phyloP scores from a whole-genome alignment of 345 rosid species.

The Turritis glabra region DNA sequence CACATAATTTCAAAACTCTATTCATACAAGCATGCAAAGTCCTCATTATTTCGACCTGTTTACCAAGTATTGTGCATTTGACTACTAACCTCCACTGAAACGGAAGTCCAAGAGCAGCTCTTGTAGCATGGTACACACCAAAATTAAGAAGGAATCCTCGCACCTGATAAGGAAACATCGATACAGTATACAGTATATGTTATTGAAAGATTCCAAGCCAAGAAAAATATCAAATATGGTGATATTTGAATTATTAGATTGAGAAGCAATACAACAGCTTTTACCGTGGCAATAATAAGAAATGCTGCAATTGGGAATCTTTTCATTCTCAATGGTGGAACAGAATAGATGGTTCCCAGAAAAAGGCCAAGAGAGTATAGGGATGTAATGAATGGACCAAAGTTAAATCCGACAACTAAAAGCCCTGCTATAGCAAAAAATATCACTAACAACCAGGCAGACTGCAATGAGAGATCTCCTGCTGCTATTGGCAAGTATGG shows the following conservation, averaged over 20 bases:
- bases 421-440: constrained; percentile 77
- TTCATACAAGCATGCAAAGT: not conserved
- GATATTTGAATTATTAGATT: constrained; percentile 3
- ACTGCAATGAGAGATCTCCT: constrained; percentile 90
- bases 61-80: not conserved
- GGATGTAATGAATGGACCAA: constrained; percentile 79
- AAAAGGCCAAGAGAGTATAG: constrained; percentile 85
- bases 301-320: constrained; percentile 88
- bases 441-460: constrained; percentile 89
- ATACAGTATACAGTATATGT: constrained; percentile 9
- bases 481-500: constrained; percentile 98
- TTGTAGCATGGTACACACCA: constrained; percentile 89
- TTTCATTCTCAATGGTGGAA: constrained; percentile 95
- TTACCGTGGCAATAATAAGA: constrained; percentile 89
- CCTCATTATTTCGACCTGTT: not conserved
- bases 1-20: not conserved
- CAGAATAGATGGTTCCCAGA: constrained; percentile 94
- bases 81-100: constrained; percentile 84
- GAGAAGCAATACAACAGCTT: constrained; percentile 21
- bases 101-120: constrained; percentile 90
- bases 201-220: not conserved
- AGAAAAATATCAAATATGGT: not conserved
- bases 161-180: constrained; percentile 52
- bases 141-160: constrained; percentile 95
- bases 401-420: constrained; percentile 68